Evolutionary conservation across 768 basidiomycete species (phyloP), one percentile per base, ranked within the genome.

Genomic region (Lactifluus rugatus): DNA sequence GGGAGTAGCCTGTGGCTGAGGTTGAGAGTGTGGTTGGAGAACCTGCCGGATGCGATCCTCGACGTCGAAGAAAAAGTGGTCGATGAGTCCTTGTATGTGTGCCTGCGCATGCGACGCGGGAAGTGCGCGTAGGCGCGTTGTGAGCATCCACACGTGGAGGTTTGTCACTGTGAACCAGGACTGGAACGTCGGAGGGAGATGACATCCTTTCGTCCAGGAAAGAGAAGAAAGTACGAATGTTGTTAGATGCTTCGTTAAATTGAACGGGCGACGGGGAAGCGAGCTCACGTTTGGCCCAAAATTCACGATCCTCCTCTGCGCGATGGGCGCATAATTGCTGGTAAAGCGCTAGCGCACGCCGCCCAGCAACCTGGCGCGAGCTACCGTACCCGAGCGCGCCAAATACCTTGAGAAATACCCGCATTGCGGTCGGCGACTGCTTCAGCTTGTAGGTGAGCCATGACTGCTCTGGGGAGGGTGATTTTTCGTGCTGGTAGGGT

Each of bases 101-200:
- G 79, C 69, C 63, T 74, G 73, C 23, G 87, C 89, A 53, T 87
- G 77, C 1, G 80, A 77, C 14, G 73, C 67, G 2, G 85, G 92
- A 11, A 97, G 81, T 0, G 89, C 83, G 21, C 95, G 90, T 10
- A 96, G 78, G 23, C 94, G 87, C 53, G 89, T 87, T 17, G 86
- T 86, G 50, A 94, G 81, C 63, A 97, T 76, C 87, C 93, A 94
- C 48, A 97, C 76, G 71, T 98, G 93, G 28, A 97, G 77, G 63
- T 94, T 93, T 28, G 91, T 91, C 51, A 96, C 74, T 4, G 89
- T 90, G 73, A 97, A 97, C 89, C 93, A 97, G 16, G 95, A 90
- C 67, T 97, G 94, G 71, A 95, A 96, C 0, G 95, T 96, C 13
- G 86, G 87, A 10, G 94, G 93, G 6, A 97, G 78, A 58, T 77